Percentiles rank a stretch among this genome's conserved stretches.
These are phyloP conservation scores for Eucalyptus caleyi DNA, from an alignment of 345 rosid genomes.

Conservation along the genomic window DNA sequence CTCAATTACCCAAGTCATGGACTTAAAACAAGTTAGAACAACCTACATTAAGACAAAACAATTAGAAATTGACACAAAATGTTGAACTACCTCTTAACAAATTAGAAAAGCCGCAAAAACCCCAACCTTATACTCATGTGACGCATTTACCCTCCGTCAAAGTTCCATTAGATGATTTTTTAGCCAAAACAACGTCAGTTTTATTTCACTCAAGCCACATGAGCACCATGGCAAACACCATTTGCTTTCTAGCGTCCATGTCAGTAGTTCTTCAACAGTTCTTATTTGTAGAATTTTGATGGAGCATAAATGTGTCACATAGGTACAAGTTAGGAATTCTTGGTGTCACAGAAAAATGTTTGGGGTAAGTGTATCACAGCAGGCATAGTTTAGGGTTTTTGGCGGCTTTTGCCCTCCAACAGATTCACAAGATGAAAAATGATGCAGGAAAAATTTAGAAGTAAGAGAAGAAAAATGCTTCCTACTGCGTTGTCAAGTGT, in stretches of 20 bases:
- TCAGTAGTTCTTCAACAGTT: neutral
- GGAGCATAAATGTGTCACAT: neutral
- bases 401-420: neutral
- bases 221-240: neutral
- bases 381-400: neutral
- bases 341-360: neutral
- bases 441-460: neutral
- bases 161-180: neutral
- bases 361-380: neutral
- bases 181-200: neutral
- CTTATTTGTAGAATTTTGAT: no score
- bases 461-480: neutral
- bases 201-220: neutral
- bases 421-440: neutral
- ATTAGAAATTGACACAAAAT: neutral
- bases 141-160: neutral
- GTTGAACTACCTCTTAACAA: neutral
- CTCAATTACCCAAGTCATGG: slow-evolving; percentile 64
- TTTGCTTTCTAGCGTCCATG: neutral
- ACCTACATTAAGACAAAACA: slow-evolving; percentile 16
- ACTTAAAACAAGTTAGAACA: slow-evolving; percentile 54
- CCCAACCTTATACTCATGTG: neutral
- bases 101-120: neutral
- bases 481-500: slow-evolving; percentile 31
- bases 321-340: neutral